A percentile compares a stretch with the other conserved stretches of the same genome.
These are phyloP conservation scores for Chrysosporium queenslandicum DNA, from an alignment of 2,329 filamentous ascomycete species.

Conservation along the genomic window DNA sequence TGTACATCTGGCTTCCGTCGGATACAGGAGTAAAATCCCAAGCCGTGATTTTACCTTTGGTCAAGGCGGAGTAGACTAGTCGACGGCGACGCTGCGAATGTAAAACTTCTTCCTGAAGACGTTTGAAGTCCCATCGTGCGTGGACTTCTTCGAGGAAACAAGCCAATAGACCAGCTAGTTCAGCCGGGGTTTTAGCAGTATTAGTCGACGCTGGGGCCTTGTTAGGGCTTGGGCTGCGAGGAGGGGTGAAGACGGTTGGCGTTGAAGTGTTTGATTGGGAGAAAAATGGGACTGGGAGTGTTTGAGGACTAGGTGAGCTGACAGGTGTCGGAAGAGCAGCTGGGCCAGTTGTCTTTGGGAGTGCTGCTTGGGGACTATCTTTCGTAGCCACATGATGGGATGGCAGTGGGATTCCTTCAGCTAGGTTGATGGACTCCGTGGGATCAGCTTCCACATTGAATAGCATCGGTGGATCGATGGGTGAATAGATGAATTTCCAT, in stretches of 20 bases:
- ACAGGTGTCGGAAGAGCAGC: constrained; percentile 26
- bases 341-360: constrained; percentile 13
- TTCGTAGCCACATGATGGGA: constrained; percentile 32
- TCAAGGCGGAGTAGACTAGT: constrained; percentile 70
- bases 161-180: constrained; percentile 42
- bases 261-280: constrained; percentile 9
- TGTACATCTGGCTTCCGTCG: constrained; percentile 53
- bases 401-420: constrained; percentile 26
- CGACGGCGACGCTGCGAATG: constrained; percentile 67
- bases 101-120: constrained; percentile 65
- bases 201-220: constrained; percentile 29
- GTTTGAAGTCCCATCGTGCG: constrained; percentile 68
- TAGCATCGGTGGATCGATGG: constrained; percentile 72
- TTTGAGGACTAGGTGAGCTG: constrained; percentile 25
- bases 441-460: constrained; percentile 71
- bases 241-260: constrained; percentile 24
- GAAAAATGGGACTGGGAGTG: constrained; percentile 24
- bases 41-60: constrained; percentile 61
- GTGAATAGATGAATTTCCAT: constrained; percentile 87
- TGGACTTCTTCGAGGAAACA: constrained; percentile 65
- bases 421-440: constrained; percentile 63
- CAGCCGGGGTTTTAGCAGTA: constrained; percentile 25
- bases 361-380: constrained; percentile 27
- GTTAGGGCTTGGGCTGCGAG: constrained; percentile 32
- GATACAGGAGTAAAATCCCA: constrained; percentile 74